Evolutionary conservation across 2,329 filamentous ascomycete species (phyloP).

Genomic region (Curvularia hawaiiensis): DNA sequence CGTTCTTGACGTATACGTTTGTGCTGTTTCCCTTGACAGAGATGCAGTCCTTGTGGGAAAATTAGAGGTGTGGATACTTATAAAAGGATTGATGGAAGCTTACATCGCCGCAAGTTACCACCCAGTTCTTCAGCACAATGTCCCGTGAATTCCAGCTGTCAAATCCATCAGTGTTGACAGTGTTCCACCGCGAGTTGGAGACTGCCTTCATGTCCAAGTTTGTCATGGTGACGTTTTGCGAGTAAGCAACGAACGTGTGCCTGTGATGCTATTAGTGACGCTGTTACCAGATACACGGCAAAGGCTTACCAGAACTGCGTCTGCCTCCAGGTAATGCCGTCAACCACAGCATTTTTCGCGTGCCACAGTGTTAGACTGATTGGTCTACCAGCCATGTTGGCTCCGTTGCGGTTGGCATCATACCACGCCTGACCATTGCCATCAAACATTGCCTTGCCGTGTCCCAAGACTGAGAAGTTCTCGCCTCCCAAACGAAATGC

Average conservation of each 20-base stretch:
- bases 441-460: slow-evolving; percentile 34
- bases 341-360: slow-evolving; percentile 53
- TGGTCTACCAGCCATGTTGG: slow-evolving; percentile 53
- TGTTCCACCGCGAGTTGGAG: slow-evolving; percentile 52
- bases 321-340: slow-evolving; percentile 52
- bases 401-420: slow-evolving; percentile 50
- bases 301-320: slow-evolving; percentile 55
- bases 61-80: slow-evolving; percentile 46
- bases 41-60: slow-evolving; percentile 58
- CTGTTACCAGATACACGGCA: too few species aligned
- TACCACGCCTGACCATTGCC: slow-evolving; percentile 41
- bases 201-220: slow-evolving; percentile 59
- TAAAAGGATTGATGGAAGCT: slow-evolving; percentile 19
- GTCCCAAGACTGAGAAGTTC: slow-evolving; percentile 30
- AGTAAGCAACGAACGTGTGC: slow-evolving; percentile 54
- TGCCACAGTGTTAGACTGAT: slow-evolving; percentile 55
- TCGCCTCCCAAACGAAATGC: slow-evolving; percentile 33
- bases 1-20: slow-evolving; percentile 63
- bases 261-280: slow-evolving; percentile 11
- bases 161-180: slow-evolving; percentile 58
- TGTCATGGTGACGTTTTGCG: slow-evolving; percentile 58
- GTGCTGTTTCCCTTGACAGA: slow-evolving; percentile 65
- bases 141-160: slow-evolving; percentile 59
- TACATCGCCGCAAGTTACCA: slow-evolving; percentile 43
- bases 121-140: slow-evolving; percentile 55